Conservation (phyloP, 2,329 filamentous ascomycete species). For the Aspergillus ustus region DNA sequence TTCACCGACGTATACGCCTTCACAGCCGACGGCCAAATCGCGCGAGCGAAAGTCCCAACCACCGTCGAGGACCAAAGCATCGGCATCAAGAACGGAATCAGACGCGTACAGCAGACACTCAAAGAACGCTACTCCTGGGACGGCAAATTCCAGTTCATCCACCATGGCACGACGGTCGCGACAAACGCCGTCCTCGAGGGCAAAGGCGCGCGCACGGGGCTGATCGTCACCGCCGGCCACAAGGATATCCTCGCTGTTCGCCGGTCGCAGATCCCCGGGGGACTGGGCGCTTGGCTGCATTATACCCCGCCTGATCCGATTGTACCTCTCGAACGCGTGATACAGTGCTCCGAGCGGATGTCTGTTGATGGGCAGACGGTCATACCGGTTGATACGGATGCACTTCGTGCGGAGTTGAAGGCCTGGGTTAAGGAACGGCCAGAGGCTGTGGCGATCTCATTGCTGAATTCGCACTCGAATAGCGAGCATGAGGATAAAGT, state of each 20-base stretch:
- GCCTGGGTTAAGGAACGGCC: slow-evolving; percentile 46
- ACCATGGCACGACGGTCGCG: slow-evolving; percentile 56
- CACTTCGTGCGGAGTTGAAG: slow-evolving; percentile 42
- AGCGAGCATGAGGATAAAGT: slow-evolving; percentile 48
- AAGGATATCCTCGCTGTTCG: slow-evolving; percentile 54
- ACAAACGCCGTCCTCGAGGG: slow-evolving; percentile 57
- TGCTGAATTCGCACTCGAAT: slow-evolving; percentile 55
- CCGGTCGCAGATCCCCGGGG: slow-evolving; percentile 57
- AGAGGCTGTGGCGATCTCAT: slow-evolving; percentile 52
- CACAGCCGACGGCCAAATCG: slow-evolving; percentile 49
- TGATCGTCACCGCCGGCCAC: slow-evolving; percentile 55
- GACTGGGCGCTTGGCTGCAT: slow-evolving; percentile 56
- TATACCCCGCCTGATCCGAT: slow-evolving; percentile 54
- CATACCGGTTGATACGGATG: slow-evolving; percentile 43
- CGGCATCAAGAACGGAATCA: slow-evolving; percentile 52
- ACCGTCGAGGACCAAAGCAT: slow-evolving; percentile 53
- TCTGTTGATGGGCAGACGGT: slow-evolving; percentile 49
- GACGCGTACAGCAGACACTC: slow-evolving; percentile 46
- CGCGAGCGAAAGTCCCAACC: slow-evolving; percentile 53
- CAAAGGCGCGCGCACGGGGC: slow-evolving; percentile 53
- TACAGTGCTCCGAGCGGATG: slow-evolving; percentile 52
- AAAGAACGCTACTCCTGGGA: slow-evolving; percentile 46
- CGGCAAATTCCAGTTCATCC: slow-evolving; percentile 54
- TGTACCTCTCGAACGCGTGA: slow-evolving; percentile 54
- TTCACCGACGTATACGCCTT: slow-evolving; percentile 57